Evolutionary conservation across 148 eudicot species (phyloP).

Genomic region (Chenopodium suecicum): DNA sequence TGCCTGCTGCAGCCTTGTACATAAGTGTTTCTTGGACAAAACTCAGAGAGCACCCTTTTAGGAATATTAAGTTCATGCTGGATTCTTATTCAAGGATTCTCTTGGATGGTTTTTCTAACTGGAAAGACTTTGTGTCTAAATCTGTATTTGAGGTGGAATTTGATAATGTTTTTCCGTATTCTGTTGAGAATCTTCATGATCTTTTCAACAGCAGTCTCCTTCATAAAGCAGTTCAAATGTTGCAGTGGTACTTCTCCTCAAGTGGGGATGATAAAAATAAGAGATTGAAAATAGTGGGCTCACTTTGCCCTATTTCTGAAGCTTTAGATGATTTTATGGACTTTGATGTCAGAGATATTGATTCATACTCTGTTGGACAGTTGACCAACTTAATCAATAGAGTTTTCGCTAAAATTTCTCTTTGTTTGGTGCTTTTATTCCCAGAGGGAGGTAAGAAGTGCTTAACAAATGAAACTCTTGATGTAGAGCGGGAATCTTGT

Average conservation of each 20-base stretch:
- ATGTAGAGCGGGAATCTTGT: conserved; percentile 22
- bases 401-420: conserved; percentile 55
- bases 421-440: conserved; percentile 59
- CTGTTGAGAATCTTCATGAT: conserved; percentile 49
- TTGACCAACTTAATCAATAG: conserved; percentile 52
- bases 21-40: conserved; percentile 40
- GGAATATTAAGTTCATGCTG: conserved; percentile 32
- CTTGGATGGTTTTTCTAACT: conserved; percentile 52
- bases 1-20: conserved; percentile 68
- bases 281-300: conserved; percentile 49
- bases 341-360: conserved; percentile 32
- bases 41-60: conserved; percentile 30
- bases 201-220: conserved; percentile 62
- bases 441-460: conserved; percentile 28
- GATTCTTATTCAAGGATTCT: conserved; percentile 54
- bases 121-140: conserved; percentile 61
- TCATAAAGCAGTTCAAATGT: conserved; percentile 51
- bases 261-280: conserved; percentile 34
- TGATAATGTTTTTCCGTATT: conserved; percentile 30
- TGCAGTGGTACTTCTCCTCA: conserved; percentile 42
- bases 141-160: conserved; percentile 47
- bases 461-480: conserved; percentile 28
- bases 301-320: conserved; percentile 41
- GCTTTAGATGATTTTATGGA: conserved; percentile 41
- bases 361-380: conserved; percentile 42